These are phyloP conservation scores for Paulownia fortunei DNA, from an alignment of 257 asterid genomes.

Conservation along the genomic window DNA sequence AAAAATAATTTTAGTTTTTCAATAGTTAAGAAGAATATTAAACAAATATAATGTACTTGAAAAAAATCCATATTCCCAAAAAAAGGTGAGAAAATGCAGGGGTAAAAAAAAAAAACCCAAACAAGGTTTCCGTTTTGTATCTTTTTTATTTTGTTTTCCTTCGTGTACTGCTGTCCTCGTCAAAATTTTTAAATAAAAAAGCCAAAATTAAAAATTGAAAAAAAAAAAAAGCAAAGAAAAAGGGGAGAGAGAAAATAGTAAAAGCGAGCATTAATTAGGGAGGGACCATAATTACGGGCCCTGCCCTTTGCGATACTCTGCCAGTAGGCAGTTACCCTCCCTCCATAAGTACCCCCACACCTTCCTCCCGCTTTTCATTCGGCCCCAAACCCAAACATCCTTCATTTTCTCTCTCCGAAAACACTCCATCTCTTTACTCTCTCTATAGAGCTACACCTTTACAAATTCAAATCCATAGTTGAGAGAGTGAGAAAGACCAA, in stretches of 20 bases:
- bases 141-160: no score
- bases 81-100: no score
- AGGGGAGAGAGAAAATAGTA: neutral
- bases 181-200: neutral
- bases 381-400: conserved; percentile 20
- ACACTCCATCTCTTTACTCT: conserved; percentile 15
- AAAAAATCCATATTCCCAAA: no score
- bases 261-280: conserved; percentile 31
- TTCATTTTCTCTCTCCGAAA: conserved; percentile 25
- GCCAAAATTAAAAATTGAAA: neutral
- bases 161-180: no score
- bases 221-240: neutral
- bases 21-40: no score
- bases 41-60: no score
- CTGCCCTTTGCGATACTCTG: conserved; percentile 25
- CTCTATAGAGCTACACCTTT: neutral
- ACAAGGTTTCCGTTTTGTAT: no score
- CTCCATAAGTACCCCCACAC: conserved; percentile 56
- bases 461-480: neutral
- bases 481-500: neutral
- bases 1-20: no score
- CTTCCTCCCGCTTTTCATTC: conserved; percentile 51
- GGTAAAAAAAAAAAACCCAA: no score
- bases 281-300: neutral
- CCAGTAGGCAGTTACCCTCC: conserved; percentile 8